Evolutionary conservation across 2,329 filamentous ascomycete species (phyloP).

Genomic region (Lasiodiplodia sp.): DNA sequence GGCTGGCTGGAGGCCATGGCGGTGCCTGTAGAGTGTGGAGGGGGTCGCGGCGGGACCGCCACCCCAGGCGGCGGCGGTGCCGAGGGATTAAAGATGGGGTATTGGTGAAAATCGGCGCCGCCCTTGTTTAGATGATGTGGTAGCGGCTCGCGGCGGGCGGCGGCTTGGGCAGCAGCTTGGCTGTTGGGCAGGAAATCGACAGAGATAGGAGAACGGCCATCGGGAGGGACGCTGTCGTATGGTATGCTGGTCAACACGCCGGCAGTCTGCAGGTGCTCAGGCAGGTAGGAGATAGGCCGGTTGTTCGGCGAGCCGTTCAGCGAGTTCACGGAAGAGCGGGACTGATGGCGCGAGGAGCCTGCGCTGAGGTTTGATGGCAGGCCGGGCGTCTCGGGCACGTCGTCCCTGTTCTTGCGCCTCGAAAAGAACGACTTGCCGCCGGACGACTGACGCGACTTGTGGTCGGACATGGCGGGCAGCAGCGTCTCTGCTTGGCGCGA

Average conservation of each 20-base stretch:
- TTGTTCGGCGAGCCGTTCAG: conserved; percentile 57
- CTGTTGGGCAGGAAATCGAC: conserved; percentile 75
- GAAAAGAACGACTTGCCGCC: conserved; percentile 87
- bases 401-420: conserved; percentile 75
- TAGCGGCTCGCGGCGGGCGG: conserved; percentile 70
- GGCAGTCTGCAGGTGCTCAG: conserved; percentile 69
- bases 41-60: conserved; percentile 66
- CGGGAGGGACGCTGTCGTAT: conserved; percentile 74
- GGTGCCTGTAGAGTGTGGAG: conserved; percentile 59
- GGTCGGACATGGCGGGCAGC: conserved; percentile 53
- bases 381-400: conserved; percentile 63
- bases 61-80: conserved; percentile 56
- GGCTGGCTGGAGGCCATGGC: conserved; percentile 74
- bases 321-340: conserved; percentile 62
- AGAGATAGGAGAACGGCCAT: conserved; percentile 73
- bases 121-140: conserved; percentile 85
- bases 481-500: not conserved
- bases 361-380: conserved; percentile 70
- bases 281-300: conserved; percentile 64
- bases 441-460: conserved; percentile 84
- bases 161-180: conserved; percentile 62
- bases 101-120: conserved; percentile 84
- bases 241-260: conserved; percentile 89
- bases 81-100: conserved; percentile 73
- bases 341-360: conserved; percentile 75